Base-by-base conservation (phyloP, 2,329 filamentous ascomycete species). In the Colletotrichum sp. region DNA sequence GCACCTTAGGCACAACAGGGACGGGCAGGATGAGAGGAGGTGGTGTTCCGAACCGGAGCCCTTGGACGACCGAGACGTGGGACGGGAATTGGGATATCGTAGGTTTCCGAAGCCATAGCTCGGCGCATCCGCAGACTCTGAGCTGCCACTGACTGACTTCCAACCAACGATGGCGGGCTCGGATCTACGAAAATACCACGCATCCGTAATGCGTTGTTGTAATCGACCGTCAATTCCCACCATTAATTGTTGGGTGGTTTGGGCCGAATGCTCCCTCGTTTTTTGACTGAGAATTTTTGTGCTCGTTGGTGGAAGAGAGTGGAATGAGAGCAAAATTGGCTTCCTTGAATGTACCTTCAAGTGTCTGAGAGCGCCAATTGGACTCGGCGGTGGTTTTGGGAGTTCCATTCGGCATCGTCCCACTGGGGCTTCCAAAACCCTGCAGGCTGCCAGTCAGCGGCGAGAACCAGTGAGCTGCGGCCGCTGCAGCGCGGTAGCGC, bases 401-500 rank as follows among this genome's bases (percentile, higher is more conserved):
- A 48, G 44, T 48, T 48, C 44, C 44, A 48, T 60, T 36, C 44
- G 28, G 30, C 34, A 52, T 59, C 25, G 59, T 59, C 44, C 73
- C 69, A 72, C 64, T 64, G 12, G 36, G 30, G 8, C 69, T 27
- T 25, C 13, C 22, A 59, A 28, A 28, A 61, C 72, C 72, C 55
- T 44, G 55, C 22, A 64, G 55, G 59, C 68, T 68, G 22, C 34
- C 55, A 75, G 70, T 64, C 44, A 64, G 64, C 68, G 59, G 52
- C 48, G n/a, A 71, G 34, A 67, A 52, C 65, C 69, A 75, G 70
- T 57, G 48, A 68, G 48, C 70, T 74, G 74, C 74, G 70, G 74
- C 74, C 70, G 64, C 65, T 68, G 27, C 34, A 60, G 68, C 68
- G 57, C 57, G 68, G 63, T 52, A 61, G 72, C 55, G 72, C 55